Percentiles rank a stretch among this genome's conserved stretches.
phyloP scores from a whole-genome alignment of 2,329 filamentous ascomycete species.

The Fusarium succisae region DNA sequence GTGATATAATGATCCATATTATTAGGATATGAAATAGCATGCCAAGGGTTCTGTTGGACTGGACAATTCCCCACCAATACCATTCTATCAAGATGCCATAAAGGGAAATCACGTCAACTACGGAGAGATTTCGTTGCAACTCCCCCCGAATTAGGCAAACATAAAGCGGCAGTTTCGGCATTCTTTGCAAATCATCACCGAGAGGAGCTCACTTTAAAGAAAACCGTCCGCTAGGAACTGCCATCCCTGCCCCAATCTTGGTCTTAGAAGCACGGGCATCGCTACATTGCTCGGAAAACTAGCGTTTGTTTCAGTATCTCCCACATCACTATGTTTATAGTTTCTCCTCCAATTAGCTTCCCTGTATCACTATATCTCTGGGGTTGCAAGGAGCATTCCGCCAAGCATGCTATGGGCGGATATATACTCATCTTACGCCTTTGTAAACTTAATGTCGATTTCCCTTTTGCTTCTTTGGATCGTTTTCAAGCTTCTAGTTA shows the following conservation, averaged over 20 bases:
- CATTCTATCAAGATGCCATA: slow-evolving; percentile 9
- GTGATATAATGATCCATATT: background rate
- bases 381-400: slow-evolving; percentile 12
- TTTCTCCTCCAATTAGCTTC: slow-evolving; percentile 42
- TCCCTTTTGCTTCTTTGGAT: background rate
- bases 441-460: background rate
- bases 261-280: background rate
- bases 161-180: slow-evolving; percentile 4
- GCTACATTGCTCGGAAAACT: background rate
- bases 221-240: background rate
- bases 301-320: slow-evolving; percentile 35
- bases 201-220: background rate
- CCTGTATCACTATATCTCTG: slow-evolving; percentile 13
- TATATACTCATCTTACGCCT: slow-evolving; percentile 16
- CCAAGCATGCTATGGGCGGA: background rate
- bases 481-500: background rate
- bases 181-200: background rate
- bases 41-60: background rate
- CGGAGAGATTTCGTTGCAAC: background rate
- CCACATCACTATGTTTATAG: slow-evolving; percentile 1
- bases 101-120: slow-evolving; percentile 20
- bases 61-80: slow-evolving; percentile 21
- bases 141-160: background rate
- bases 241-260: background rate
- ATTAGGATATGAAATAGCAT: background rate